Base-by-base conservation (phyloP, 441 rosid species). In the Pelargonium fulgidum region DNA sequence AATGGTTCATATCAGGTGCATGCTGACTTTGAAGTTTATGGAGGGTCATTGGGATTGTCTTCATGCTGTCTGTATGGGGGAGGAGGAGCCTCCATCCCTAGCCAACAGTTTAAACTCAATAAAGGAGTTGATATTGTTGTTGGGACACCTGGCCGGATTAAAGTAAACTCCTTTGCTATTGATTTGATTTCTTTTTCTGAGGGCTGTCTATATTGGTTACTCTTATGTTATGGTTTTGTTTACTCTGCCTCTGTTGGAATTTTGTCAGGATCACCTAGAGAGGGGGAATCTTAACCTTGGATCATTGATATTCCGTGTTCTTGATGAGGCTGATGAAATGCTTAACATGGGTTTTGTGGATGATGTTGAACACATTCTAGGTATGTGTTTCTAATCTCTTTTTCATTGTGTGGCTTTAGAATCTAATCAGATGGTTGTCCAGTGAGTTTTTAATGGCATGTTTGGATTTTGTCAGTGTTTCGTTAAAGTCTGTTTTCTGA, bases 301-400 rank as follows among this genome's bases (percentile, higher is more conserved):
- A 68, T 79, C 76, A 8, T 78, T 94, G 26, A 85, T 85, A 75
- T 94, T 92, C 75, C 89, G 97, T 63, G 97, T 94, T 39, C 99
- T 94, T 74, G 98, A 94, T 58, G 97, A 94, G 82, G 97, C 97
- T 73, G 99, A 94, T 81, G 98, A 94, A 75, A 94, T 94, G 98
- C 74, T 94, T 76, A 85, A 86, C 73, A 90, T 92, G 97, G 99
- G 99, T 41, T 92, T 94, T 77, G 99, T 91, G 70, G 99, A 92
- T 20, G 97, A 89, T 81, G 97, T 94, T 56, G 96, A 94, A 76
- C 87, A 87, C 68, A 94, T 94, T 71, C 86, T 94, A 65, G 92
- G 99, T 91, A 75, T 67, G 79, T 71, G 4, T 16, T 65, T 19
- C 4, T 22, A 22, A 24, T 50, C 1, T 36, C 8, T 0, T 36